phyloP scores from a whole-genome alignment of 2,329 filamentous ascomycete genomes.

The Leptographium lundbergii region DNA sequence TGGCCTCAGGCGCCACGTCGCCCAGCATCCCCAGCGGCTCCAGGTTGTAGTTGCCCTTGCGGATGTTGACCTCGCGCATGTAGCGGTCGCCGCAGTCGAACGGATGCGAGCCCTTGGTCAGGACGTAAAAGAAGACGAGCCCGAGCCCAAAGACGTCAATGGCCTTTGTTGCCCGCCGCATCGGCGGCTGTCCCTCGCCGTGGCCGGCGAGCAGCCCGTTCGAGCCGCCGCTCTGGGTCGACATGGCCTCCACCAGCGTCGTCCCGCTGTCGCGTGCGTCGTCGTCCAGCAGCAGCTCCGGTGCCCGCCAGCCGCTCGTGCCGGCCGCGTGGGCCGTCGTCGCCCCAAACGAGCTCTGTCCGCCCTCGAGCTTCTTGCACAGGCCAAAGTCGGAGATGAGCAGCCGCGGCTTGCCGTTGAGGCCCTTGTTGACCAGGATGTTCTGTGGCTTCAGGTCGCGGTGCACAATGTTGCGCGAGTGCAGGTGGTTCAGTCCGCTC shows the following conservation, averaged over 20 bases:
- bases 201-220: conserved; percentile 23
- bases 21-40: conserved; percentile 61
- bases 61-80: conserved; percentile 95
- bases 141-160: conserved; percentile 97
- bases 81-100: conserved; percentile 91
- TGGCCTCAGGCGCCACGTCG: conserved; percentile 74
- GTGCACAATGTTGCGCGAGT: conserved; percentile 88
- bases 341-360: conserved; percentile 86
- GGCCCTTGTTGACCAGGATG: conserved; percentile 70
- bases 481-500: conserved; percentile 76
- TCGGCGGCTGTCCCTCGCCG: conserved; percentile 38
- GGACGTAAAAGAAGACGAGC: conserved; percentile 97
- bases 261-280: conserved; percentile 41
- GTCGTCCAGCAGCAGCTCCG: conserved; percentile 77
- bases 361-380: conserved; percentile 91
- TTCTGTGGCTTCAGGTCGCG: conserved; percentile 97
- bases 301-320: conserved; percentile 92
- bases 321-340: conserved; percentile 89
- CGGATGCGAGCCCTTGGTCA: conserved; percentile 83
- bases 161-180: conserved; percentile 75
- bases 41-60: conserved; percentile 71
- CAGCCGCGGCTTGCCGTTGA: conserved; percentile 61
- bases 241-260: conserved; percentile 30
- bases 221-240: conserved; percentile 35
- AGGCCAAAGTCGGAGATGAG: conserved; percentile 96